Conservation (phyloP, 306 rosid species). For the Ochetophila trinervis region DNA sequence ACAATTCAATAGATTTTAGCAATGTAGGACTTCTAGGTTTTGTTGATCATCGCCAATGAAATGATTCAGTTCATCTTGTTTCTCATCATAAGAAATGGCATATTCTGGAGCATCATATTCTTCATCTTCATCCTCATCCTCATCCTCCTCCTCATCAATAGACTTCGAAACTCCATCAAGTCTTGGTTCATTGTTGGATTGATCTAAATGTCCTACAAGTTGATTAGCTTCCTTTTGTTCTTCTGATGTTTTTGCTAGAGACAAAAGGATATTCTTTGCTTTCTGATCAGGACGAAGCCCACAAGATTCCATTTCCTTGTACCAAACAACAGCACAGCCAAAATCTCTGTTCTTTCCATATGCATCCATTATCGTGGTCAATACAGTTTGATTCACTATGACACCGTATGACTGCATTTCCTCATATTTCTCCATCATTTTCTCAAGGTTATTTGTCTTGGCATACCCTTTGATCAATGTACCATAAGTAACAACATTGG, state of each 20-base stretch:
- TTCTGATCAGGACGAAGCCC: conserved; percentile 76
- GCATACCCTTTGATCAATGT: conserved; percentile 86
- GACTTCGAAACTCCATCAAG: conserved; percentile 23
- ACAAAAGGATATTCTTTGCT: conserved; percentile 74
- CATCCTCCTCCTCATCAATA: conserved; percentile 31
- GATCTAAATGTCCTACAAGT: conserved; percentile 41
- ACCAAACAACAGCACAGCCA: conserved; percentile 78
- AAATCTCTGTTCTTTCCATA: conserved; percentile 76
- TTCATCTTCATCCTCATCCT: conserved; percentile 24
- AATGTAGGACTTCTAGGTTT: conserved; percentile 25
- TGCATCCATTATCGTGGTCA: conserved; percentile 88
- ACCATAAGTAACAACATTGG: conserved; percentile 79
- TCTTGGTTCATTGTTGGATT: conserved; percentile 23
- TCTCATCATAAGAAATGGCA: conserved; percentile 9
- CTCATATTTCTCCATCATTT: conserved; percentile 64
- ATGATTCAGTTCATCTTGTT: conserved; percentile 13
- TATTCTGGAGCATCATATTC: conserved; percentile 7
- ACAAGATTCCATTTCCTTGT: conserved; percentile 68
- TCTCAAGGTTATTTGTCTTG: conserved; percentile 53
- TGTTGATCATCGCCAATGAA: conserved; percentile 24
- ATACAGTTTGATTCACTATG: conserved; percentile 59
- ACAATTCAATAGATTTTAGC: conserved; percentile 32
- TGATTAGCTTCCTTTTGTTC: conserved; percentile 59
- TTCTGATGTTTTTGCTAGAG: conserved; percentile 61
- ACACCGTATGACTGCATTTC: conserved; percentile 65